Evolutionary conservation across 1,139 yeast genomes (phyloP).

Genomic region (Wickerhamomyces sp.): DNA sequence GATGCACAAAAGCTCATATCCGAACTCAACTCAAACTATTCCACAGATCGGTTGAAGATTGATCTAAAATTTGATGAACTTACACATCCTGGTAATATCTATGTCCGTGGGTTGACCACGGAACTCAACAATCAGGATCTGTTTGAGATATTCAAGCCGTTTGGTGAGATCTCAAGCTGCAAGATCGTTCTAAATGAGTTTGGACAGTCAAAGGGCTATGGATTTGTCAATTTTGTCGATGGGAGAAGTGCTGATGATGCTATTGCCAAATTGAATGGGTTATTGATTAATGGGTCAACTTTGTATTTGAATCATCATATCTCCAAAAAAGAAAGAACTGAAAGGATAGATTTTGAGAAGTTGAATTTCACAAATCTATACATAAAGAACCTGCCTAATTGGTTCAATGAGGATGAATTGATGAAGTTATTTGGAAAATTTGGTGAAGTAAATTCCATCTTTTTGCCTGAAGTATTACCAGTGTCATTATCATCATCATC

Average conservation of each 20-base stretch:
- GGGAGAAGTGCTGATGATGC: conserved; percentile 42
- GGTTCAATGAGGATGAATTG: conserved; percentile 31
- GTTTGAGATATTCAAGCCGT: conserved; percentile 33
- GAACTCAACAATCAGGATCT: conserved; percentile 37
- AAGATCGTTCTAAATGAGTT: conserved; percentile 39
- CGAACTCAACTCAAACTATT: not conserved
- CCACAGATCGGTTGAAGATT: conserved; percentile 1
- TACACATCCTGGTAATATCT: conserved; percentile 63
- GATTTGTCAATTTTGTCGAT: conserved; percentile 39
- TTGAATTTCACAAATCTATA: conserved; percentile 52
- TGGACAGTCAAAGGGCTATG: conserved; percentile 41
- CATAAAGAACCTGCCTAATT: conserved; percentile 47
- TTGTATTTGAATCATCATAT: conserved; percentile 46
- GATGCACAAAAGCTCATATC: conserved; percentile 12
- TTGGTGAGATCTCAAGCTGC: conserved; percentile 39
- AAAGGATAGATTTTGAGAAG: conserved; percentile 31
- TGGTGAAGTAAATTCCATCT: conserved; percentile 35
- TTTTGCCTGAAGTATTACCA: conserved; percentile 13
- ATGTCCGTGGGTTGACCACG: conserved; percentile 45
- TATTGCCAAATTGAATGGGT: conserved; percentile 37
- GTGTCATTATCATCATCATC: too few relatives aligned
- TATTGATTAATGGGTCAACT: conserved; percentile 32
- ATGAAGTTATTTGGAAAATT: conserved; percentile 27
- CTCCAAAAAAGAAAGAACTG: conserved; percentile 43
- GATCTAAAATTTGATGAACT: conserved; percentile 36